A percentile compares a stretch with the other conserved stretches of the same genome.
Evolutionary conservation across 192 early-diverging fungal species (phyloP).

Genomic region (Bifiguratus adelaidae): DNA sequence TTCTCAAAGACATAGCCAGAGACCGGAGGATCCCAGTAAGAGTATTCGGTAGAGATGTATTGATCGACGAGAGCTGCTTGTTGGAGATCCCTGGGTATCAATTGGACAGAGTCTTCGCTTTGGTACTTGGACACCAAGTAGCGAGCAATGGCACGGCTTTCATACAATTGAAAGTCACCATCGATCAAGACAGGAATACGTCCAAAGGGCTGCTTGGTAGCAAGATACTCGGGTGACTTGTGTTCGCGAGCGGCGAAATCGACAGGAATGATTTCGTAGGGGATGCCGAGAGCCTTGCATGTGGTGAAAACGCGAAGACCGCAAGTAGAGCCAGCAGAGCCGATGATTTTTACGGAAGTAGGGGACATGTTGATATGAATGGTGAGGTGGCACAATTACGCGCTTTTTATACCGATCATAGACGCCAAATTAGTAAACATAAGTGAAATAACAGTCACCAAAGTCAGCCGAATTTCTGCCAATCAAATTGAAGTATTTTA

Average conservation of each 20-base stretch:
- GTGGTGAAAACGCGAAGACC: constrained; percentile 10
- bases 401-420: neutral
- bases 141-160: constrained; percentile 24
- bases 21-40: neutral
- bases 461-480: neutral
- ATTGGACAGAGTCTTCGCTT: constrained; percentile 4
- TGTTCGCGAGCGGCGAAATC: constrained; percentile 18
- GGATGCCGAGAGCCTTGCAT: constrained; percentile 17
- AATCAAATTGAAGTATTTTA: neutral
- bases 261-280: constrained; percentile 13
- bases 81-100: constrained; percentile 15
- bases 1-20: neutral
- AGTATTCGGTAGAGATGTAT: constrained; percentile 11
- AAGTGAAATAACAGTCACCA: neutral
- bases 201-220: constrained; percentile 24
- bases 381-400: neutral
- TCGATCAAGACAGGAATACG: constrained; percentile 27
- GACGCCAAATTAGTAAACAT: neutral
- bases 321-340: constrained; percentile 9
- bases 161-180: constrained; percentile 14
- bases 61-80: constrained; percentile 18
- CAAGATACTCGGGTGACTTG: constrained; percentile 18
- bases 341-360: constrained; percentile 13
- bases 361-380: too few relatives aligned
- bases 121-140: constrained; percentile 20